Conservation (phyloP, 176 grass and related monocot species). For the Paspalum notatum region DNA sequence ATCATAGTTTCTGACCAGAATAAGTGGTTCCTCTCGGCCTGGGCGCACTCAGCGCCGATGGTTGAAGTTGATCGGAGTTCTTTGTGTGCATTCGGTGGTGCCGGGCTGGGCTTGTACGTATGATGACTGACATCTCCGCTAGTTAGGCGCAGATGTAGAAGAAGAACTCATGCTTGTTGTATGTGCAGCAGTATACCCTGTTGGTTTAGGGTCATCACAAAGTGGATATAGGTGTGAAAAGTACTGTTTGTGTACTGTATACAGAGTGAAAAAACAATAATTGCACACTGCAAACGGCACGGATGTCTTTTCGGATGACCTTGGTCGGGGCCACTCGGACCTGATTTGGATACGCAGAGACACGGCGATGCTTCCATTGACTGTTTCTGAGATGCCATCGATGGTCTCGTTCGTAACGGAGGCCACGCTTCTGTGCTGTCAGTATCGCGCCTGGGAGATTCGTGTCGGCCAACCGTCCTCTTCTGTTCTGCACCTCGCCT, state of each 20-base stretch:
- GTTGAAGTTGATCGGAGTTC: neutral
- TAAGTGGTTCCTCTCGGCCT: conserved; percentile 4
- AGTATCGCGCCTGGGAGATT: neutral
- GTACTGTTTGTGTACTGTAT: too few relatives aligned
- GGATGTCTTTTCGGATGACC: too few relatives aligned
- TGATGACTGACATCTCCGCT: too few relatives aligned
- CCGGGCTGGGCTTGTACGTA: too few relatives aligned
- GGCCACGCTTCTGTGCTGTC: neutral
- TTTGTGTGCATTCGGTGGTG: neutral
- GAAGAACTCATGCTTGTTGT: too few relatives aligned
- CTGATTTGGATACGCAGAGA: neutral
- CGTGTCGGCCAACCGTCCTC: conserved; percentile 21
- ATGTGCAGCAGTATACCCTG: too few relatives aligned
- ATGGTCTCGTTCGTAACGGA: conserved; percentile 10
- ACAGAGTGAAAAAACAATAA: too few relatives aligned
- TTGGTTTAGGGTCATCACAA: too few relatives aligned
- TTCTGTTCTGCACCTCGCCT: conserved; percentile 11
- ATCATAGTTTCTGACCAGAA: conserved; percentile 3
- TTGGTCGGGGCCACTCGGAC: neutral
- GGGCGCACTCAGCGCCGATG: conserved; percentile 2
- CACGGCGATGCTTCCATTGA: neutral
- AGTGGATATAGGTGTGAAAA: too few relatives aligned
- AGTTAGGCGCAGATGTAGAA: too few relatives aligned
- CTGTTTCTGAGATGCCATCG: neutral
- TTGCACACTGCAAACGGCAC: too few relatives aligned